These are phyloP conservation scores for Cutaneotrichosporon arboriforme DNA, from an alignment of 1,284 basidiomycete species.

Conservation along the genomic window DNA sequence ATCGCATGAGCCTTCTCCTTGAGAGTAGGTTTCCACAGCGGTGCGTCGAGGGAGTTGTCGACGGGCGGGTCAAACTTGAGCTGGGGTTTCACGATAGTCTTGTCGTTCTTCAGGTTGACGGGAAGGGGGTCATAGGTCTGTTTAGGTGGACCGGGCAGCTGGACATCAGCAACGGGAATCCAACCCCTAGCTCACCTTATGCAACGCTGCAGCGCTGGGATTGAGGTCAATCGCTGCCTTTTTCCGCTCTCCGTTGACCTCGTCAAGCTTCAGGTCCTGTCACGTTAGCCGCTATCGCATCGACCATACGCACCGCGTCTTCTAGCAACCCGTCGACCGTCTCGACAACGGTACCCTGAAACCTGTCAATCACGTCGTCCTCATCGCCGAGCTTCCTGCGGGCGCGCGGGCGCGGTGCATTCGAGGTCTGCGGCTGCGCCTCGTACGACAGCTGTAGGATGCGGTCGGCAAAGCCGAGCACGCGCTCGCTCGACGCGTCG, in stretches of 20 bases:
- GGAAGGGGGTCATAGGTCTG: conserved; percentile 17
- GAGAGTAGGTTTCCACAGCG: conserved; percentile 58
- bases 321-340: conserved; percentile 79
- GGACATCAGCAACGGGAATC: not conserved
- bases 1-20: conserved; percentile 66
- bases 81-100: conserved; percentile 72
- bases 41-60: conserved; percentile 56
- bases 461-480: conserved; percentile 56
- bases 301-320: conserved; percentile 58
- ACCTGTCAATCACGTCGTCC: conserved; percentile 77
- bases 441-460: conserved; percentile 57
- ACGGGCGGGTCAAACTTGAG: conserved; percentile 58
- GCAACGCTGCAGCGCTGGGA: conserved; percentile 7
- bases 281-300: not conserved
- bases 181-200: conserved; percentile 1
- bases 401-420: conserved; percentile 32
- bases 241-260: conserved; percentile 65
- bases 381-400: conserved; percentile 54
- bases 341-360: conserved; percentile 67
- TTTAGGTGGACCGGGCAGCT: conserved; percentile 33
- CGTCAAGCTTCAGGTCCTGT: conserved; percentile 75
- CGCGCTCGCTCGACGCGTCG: conserved; percentile 29
- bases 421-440: conserved; percentile 45
- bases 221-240: conserved; percentile 48
- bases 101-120: conserved; percentile 59